A percentile compares a stretch with the other conserved stretches of the same genome.
Evolutionary conservation across 495 filamentous ascomycete species (phyloP).

Genomic region (Neurospora sp.): DNA sequence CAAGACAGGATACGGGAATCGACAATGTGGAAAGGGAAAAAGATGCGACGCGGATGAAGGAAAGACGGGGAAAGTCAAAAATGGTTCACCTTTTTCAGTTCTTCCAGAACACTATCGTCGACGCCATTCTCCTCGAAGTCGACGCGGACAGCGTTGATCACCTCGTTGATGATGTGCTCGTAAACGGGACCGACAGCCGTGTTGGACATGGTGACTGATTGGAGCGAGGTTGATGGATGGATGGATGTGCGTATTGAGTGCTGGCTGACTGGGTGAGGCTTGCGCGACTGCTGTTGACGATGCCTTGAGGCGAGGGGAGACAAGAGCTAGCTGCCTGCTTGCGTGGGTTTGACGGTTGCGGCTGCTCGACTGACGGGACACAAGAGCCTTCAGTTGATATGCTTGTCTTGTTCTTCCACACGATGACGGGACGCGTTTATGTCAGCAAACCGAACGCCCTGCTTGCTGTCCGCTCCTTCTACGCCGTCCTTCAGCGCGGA

Average conservation of each 20-base stretch:
- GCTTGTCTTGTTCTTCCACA: not conserved
- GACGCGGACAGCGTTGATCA: slow-evolving; percentile 75
- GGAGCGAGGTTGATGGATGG: not conserved
- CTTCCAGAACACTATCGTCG: slow-evolving; percentile 70
- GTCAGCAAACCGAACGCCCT: not conserved
- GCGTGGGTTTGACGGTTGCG: not conserved
- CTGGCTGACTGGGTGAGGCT: not conserved
- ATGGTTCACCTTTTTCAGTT: slow-evolving; percentile 66
- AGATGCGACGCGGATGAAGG: slow-evolving; percentile 8
- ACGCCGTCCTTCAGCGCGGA: not conserved
- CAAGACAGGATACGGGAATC: not conserved
- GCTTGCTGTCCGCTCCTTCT: not conserved
- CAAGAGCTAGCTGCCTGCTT: not conserved
- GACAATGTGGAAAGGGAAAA: slow-evolving; percentile 12
- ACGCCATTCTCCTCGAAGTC: slow-evolving; percentile 97
- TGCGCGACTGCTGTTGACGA: not conserved
- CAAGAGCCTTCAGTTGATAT: not conserved
- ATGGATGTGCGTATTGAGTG: not conserved
- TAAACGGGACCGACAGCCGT: slow-evolving; percentile 62
- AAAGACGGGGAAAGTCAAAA: slow-evolving; percentile 1
- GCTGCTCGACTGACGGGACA: not conserved
- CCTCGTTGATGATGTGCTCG: slow-evolving; percentile 81
- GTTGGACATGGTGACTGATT: slow-evolving; percentile 41
- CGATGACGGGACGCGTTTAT: not conserved
- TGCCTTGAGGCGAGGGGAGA: not conserved